phyloP scores from a whole-genome alignment of 768 basidiomycete species.

The Fistulinella prunicolor region DNA sequence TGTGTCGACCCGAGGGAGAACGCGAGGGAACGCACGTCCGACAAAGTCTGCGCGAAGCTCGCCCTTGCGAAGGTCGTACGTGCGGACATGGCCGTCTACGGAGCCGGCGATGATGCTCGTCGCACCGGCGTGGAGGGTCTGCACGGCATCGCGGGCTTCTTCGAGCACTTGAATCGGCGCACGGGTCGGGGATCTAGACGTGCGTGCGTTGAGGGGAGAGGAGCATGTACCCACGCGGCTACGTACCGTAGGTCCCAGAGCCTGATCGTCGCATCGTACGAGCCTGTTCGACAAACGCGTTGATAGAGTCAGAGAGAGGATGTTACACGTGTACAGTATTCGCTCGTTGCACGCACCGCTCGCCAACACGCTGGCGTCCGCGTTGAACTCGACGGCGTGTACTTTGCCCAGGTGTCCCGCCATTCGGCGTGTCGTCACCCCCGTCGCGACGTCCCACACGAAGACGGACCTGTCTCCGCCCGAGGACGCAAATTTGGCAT shows the following conservation, averaged over 20 bases:
- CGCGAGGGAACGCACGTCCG: conserved; percentile 62
- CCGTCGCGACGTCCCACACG: conserved; percentile 92
- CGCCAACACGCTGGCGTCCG: conserved; percentile 81
- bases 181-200: conserved; percentile 64
- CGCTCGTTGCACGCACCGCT: conserved; percentile 63
- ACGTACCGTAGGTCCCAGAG: conserved; percentile 88
- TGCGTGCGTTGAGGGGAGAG: not conserved
- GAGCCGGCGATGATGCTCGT: conserved; percentile 77
- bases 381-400: conserved; percentile 86
- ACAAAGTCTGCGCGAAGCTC: conserved; percentile 86
- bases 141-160: conserved; percentile 85
- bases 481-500: conserved; percentile 88
- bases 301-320: not conserved
- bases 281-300: conserved; percentile 47
- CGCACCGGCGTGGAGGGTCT: conserved; percentile 65
- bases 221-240: rapidly evolving
- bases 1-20: too few species aligned
- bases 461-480: conserved; percentile 94
- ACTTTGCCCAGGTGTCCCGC: conserved; percentile 91
- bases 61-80: conserved; percentile 94
- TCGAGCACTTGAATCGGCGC: conserved; percentile 88
- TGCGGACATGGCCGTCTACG: conserved; percentile 88
- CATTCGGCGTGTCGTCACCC: conserved; percentile 77
- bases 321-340: too few species aligned
- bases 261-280: conserved; percentile 87